Evolutionary conservation across 1,139 yeast species (phyloP).

Genomic region (Zygotorulaspora mrakii): DNA sequence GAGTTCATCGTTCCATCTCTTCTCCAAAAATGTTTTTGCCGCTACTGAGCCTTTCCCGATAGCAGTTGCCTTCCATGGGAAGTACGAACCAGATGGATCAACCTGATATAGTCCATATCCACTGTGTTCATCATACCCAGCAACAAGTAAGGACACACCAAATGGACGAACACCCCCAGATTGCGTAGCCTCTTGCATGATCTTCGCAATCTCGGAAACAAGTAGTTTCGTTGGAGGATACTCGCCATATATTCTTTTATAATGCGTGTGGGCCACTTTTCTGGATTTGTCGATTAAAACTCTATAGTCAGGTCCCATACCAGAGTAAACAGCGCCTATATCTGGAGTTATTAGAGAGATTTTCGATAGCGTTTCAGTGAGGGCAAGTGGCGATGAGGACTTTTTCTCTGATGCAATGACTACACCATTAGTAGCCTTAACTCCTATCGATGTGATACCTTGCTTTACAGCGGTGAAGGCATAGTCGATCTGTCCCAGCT

Average conservation of each 20-base stretch:
- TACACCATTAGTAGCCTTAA: slow-evolving; percentile 93
- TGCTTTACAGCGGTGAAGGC: slow-evolving; percentile 97
- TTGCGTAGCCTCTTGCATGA: slow-evolving; percentile 98
- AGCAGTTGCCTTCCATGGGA: slow-evolving; percentile 99
- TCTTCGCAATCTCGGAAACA: slow-evolving; percentile 91
- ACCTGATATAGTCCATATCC: slow-evolving; percentile 89
- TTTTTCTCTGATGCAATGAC: slow-evolving; percentile 97
- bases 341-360: slow-evolving; percentile 87
- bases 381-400: slow-evolving; percentile 72
- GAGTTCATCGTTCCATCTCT: slow-evolving; percentile 95
- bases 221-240: slow-evolving; percentile 94
- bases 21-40: slow-evolving; percentile 94
- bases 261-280: slow-evolving; percentile 86
- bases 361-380: slow-evolving; percentile 71
- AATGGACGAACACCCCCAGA: slow-evolving; percentile 68
- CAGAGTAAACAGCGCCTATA: slow-evolving; percentile 94
- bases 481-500: slow-evolving; percentile 95
- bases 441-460: slow-evolving; percentile 96
- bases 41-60: slow-evolving; percentile 93
- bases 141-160: slow-evolving; percentile 85
- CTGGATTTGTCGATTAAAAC: slow-evolving; percentile 92
- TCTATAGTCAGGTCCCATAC: slow-evolving; percentile 99
- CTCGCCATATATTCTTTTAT: slow-evolving; percentile 90
- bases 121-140: slow-evolving; percentile 84
- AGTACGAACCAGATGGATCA: slow-evolving; percentile 96